Evolutionary conservation across 192 early-diverging fungal species (phyloP).

Genomic region (Linnemannia exigua): DNA sequence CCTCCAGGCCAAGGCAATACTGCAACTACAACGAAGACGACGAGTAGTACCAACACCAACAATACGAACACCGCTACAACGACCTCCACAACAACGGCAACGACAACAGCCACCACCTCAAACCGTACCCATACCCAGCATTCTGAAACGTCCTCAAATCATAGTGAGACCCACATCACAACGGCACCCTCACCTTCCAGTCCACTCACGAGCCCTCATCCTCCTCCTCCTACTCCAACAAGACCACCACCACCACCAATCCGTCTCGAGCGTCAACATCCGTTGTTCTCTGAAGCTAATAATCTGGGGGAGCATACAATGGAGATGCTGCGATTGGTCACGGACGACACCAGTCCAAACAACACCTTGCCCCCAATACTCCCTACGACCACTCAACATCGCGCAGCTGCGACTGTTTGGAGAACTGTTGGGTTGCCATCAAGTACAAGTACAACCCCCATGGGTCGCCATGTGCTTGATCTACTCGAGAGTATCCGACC

Average conservation of each 20-base stretch:
- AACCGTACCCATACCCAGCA: background rate
- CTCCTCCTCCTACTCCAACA: background rate
- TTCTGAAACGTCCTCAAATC: constrained; percentile 5
- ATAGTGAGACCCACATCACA: background rate
- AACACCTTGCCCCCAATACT: constrained; percentile 30
- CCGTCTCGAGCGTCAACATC: constrained; percentile 20
- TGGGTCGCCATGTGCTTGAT: constrained; percentile 18
- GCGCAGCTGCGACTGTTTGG: background rate
- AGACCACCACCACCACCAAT: background rate
- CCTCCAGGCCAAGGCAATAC: background rate
- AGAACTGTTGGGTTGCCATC: background rate
- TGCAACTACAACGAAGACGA: too few species aligned
- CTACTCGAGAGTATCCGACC: background rate
- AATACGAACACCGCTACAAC: background rate
- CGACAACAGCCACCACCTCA: background rate
- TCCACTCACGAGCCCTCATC: background rate
- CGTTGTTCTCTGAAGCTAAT: constrained; percentile 26
- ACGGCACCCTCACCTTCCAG: background rate
- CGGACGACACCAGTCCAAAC: constrained; percentile 20
- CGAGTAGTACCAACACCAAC: background rate
- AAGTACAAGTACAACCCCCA: background rate
- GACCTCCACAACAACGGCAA: background rate
- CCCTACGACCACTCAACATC: background rate
- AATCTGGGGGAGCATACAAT: constrained; percentile 25
- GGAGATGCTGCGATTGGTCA: constrained; percentile 32